Evolutionary conservation across 495 filamentous ascomycete species (phyloP).

Genomic region (Lineolata rhizophorae): DNA sequence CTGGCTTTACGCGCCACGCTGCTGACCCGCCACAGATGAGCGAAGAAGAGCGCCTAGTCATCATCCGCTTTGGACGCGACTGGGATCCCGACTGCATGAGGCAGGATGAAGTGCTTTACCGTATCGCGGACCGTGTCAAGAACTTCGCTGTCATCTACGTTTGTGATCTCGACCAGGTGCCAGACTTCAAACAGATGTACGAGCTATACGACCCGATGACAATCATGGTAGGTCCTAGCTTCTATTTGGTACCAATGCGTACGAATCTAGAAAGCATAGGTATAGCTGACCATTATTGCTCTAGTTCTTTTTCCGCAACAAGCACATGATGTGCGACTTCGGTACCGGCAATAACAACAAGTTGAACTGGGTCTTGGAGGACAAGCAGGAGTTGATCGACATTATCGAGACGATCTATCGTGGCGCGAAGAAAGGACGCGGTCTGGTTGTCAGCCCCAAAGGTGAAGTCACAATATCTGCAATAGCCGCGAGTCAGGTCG

Average conservation of each 20-base stretch:
- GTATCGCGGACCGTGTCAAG: slow-evolving; percentile 63
- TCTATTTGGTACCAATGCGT: no score
- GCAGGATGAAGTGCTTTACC: slow-evolving; percentile 85
- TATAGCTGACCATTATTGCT: no score
- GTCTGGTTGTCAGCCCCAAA: slow-evolving; percentile 91
- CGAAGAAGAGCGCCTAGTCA: slow-evolving; percentile 89
- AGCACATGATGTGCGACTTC: slow-evolving; percentile 98
- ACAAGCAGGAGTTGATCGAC: slow-evolving; percentile 97
- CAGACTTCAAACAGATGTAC: slow-evolving; percentile 95
- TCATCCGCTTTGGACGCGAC: slow-evolving; percentile 80
- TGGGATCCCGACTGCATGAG: slow-evolving; percentile 65
- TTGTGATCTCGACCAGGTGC: slow-evolving; percentile 88
- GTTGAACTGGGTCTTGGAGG: slow-evolving; percentile 89
- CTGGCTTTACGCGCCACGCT: no score
- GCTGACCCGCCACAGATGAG: no score
- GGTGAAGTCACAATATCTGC: slow-evolving; percentile 10
- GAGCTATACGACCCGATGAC: slow-evolving; percentile 39
- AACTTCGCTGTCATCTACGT: slow-evolving; percentile 92
- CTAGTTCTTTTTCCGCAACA: slow-evolving; percentile 98
- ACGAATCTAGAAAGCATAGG: no score
- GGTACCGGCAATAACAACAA: slow-evolving; percentile 98
- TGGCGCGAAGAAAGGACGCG: slow-evolving; percentile 88
- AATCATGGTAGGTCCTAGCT: no score
- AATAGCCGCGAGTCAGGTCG: neutral
- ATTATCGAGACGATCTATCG: slow-evolving; percentile 97